Evolutionary conservation across 345 rosid species (phyloP), one percentile per base, ranked within the genome.

Genomic region (Microcos paniculata): DNA sequence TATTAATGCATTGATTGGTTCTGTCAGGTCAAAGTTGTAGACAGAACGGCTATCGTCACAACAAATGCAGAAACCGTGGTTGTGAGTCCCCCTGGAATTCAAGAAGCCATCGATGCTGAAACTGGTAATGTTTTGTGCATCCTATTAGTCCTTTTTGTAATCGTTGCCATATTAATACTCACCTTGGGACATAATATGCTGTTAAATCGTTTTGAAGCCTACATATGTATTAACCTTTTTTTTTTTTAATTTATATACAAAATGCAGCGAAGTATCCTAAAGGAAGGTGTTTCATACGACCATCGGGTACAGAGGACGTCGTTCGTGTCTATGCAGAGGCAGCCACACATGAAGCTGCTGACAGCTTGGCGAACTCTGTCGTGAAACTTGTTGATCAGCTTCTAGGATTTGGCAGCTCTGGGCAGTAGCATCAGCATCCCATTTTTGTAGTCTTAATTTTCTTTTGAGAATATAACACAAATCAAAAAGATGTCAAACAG

Each of bases 241-340:
- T 23, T 55, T 48, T 49, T 19, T 62, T 10, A 57, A 19, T 26
- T 68, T 67, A 31, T 14, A 23, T 35, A 69, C 10, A 59, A 26
- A n/a, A 64, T 80, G 84, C 89, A 92, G 94, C 80, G 30, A 96
- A 90, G 59, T 82, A 85, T 72, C 64, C 69, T 33, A 75, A 70
- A 45, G 98, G 99, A 11, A 88, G 95, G 73, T 90, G 87, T 58
- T 96, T 96, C 79, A 85, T 96, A 38, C 84, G 99, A 56, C 98
- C 96, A 21, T 96, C 98, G 0, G 97, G 98, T 51, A 96, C 99
- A 7, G 98, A 96, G 84, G 99, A 96, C 80, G 97, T 93, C 18
- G 74, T 93, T 71, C 93, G 95, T 24, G 97, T 92, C 15, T 96
- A 96, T 84, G 95, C 99, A 0, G 99, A 96, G 82, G 98, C 99